Conservation (phyloP, 169 alveolate genomes). For the Perkinsus olseni region DNA sequence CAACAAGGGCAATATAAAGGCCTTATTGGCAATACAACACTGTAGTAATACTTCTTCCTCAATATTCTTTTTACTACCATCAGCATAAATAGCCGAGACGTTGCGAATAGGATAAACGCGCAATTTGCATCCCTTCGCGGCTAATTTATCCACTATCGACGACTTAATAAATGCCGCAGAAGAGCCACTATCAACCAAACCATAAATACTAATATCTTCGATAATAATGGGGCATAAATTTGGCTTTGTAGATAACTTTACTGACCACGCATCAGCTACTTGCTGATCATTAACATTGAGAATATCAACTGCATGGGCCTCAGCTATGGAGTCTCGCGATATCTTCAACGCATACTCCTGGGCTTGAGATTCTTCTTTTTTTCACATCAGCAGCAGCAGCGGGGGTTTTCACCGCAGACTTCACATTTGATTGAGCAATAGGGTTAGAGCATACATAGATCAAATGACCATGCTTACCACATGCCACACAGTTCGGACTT, state of each 20-base stretch:
- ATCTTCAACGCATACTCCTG: background rate
- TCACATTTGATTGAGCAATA: background rate
- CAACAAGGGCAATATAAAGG: background rate
- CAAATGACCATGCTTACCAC: background rate
- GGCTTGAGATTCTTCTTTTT: background rate
- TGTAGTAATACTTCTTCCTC: background rate
- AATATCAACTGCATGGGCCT: background rate
- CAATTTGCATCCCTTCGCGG: background rate
- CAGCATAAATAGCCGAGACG: background rate
- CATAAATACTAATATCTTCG: background rate
- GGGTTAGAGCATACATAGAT: background rate
- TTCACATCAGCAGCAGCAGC: background rate
- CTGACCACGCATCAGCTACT: background rate
- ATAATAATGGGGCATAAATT: background rate
- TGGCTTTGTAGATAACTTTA: background rate
- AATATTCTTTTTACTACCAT: background rate
- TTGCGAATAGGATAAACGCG: background rate
- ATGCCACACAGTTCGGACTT: background rate
- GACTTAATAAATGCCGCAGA: background rate
- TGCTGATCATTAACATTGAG: background rate
- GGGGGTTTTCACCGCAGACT: background rate
- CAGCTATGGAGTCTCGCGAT: background rate
- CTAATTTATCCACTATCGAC: background rate
- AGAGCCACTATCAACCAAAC: background rate
- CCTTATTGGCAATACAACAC: background rate